Evolutionary conservation across 2,329 filamentous ascomycete species (phyloP), one percentile per base, ranked within the genome.

Genomic region (Drechslerella stenobrocha): DNA sequence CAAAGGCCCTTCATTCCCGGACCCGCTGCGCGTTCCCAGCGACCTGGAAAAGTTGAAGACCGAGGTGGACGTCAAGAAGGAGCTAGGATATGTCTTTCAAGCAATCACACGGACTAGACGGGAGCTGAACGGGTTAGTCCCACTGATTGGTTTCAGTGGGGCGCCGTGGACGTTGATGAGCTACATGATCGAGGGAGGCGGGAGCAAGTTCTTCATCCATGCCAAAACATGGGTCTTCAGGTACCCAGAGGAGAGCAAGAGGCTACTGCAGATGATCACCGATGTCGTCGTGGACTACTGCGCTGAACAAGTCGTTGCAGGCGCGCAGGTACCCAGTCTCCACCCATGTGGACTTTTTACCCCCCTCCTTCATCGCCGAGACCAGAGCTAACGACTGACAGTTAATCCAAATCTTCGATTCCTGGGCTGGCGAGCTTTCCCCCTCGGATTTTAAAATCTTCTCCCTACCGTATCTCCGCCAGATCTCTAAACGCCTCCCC

Each of bases 181-280:
- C 80, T 98, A 98, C 80, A 98, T 98, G 93, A 90, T 97, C 15
- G 93, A 98, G 78, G 93, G 93, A 13, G 93, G 93, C 47, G 93
- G 93, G 42, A 95, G 88, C 72, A 97, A 97, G 80, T 81, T 97
- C 75, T 97, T 97, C 79, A 85, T 89, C 66, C 87, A 96, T 78
- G 87, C 85, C 74, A 98, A 98, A 82, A 95, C 88, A 23, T 98
- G 93, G 93, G 86, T 97, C 67, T 98, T 92, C 81, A 90, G 84
- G 77, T 90, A 96, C 74, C 83, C 88, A 0, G 81, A 88, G 70
- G 89, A 88, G 76, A 86, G 87, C 69, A 90, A 93, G 79, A 84
- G 81, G 69, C 78, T 98, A 71, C 79, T 98, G 70, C 85, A 89
- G 75, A 96, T 95, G 81, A 95, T 98, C 74, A 83, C 93, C 13